Base-by-base conservation (phyloP, 2,329 filamentous ascomycete species). In the Fonsecaea nubica region DNA sequence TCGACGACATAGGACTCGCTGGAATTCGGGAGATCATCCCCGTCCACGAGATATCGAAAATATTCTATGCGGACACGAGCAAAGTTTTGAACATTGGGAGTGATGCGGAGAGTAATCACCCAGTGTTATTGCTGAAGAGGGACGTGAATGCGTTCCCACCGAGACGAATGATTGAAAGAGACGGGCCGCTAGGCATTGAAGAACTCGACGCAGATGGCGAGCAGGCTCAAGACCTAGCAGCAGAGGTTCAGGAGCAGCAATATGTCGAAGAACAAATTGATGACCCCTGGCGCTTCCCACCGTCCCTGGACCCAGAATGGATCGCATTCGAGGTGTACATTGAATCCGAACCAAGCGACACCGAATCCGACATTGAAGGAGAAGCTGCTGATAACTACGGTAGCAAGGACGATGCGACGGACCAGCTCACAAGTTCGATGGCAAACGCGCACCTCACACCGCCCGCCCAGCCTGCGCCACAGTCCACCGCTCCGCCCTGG, bases 21-120 rank as follows among this genome's bases (percentile, higher is more conserved):
- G 90, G 90, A 1, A 85, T 91, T 33, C 82, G 89, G 55, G 88
- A 91, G 71, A 81, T 86, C 42, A 79, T 92, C 15, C 90, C 90
- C 1, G 86, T 92, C 21, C 88, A 92, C 74, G 86, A 92, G 73
- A 86, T 97, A 4, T 91, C 92, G 5, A 97, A 96, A 75, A 92
- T 97, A 36, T 96, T 97, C 78, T 97, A 97, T 74, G 92, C 93
- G 0, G 92, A 96, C 71, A 96, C 92, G 0, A 93, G 93, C 18
- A 92, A 92, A 72, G 92, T 97, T 9, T 82, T 97, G 32, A 96
- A 96, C 68, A 93, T 97, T 63, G 89, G 89, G 13, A 84, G 80
- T 2, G 86, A 90, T 30, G 87, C 85, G 13, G 89, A 90, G 71
- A 85, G 85, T 2, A 92, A 90, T 74, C 92, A 88, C 65, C 90